phyloP scores from a whole-genome alignment of 139 green algal genomes.

The Auxenochlorella pyrenoidosa region DNA sequence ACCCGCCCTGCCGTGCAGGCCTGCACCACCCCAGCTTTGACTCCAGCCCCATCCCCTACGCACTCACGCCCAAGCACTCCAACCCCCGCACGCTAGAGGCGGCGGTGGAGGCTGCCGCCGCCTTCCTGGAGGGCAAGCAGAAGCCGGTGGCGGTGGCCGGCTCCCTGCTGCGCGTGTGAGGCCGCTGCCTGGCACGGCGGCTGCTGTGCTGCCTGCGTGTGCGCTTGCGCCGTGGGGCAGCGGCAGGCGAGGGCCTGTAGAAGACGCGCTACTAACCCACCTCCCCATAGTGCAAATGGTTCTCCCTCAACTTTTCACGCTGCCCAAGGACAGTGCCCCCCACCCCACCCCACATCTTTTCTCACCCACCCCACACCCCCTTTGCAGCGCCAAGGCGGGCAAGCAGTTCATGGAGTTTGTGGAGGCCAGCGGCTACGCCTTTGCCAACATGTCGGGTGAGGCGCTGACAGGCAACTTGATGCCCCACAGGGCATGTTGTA shows the following conservation, averaged over 20 bases:
- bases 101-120: constrained; percentile 67
- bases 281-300: too few species aligned
- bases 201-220: too few species aligned
- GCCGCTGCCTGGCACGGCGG: not conserved
- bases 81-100: constrained; percentile 58
- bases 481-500: too few species aligned
- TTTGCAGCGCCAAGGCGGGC: constrained; percentile 20
- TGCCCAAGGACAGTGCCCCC: too few species aligned
- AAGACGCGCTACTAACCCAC: too few species aligned
- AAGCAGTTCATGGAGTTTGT: constrained; percentile 51
- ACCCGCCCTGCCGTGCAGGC: not conserved
- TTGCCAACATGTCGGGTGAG: constrained; percentile 64
- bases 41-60: constrained; percentile 58
- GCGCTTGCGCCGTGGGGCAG: too few species aligned
- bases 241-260: too few species aligned
- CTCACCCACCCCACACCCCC: too few species aligned
- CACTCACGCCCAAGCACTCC: constrained; percentile 28
- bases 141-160: constrained; percentile 77
- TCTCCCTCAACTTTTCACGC: too few species aligned
- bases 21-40: constrained; percentile 65
- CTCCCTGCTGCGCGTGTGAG: constrained; percentile 44
- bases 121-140: constrained; percentile 60
- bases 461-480: too few species aligned
- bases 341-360: too few species aligned
- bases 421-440: constrained; percentile 48